Evolutionary conservation across 2,329 filamentous ascomycete genomes (phyloP), one percentile per base, ranked within the genome.

Genomic region (Penicillium hordei): DNA sequence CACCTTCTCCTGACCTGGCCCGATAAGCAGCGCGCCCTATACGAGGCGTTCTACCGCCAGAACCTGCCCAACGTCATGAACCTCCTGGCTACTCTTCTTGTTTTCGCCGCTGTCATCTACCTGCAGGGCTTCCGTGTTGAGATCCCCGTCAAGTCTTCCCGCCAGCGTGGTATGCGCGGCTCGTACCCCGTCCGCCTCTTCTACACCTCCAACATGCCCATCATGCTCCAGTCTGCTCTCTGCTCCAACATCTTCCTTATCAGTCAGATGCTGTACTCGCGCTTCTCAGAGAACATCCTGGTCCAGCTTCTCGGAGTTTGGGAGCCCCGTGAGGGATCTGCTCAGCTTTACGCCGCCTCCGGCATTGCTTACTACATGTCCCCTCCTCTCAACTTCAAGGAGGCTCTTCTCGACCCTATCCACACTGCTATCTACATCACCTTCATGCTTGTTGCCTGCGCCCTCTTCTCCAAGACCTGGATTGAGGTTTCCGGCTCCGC

Each of bases 131-230:
- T 99, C 91, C 94, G 94, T 68, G 94, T 99, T 74, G 94, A 99
- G 83, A 99, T 99, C 75, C 95, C 95, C 63, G 94, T 99, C 85
- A 99, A 99, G 88, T 97, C 93, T 60, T 93, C 92, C 70, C 93
- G 94, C 81, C 94, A 99, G 86, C 93, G 94, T 84, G 94, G 94
- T 79, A 94, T 96, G 76, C 93, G 94, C 72, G 95, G 93, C 73
- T 96, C 93, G 40, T 99, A 97, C 86, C 94, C 94, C 72, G 87
- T 99, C 78, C 93, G 95, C 74, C 90, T 99, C 60, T 99, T 99
- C 87, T 99, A 99, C 83, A 99, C 94, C 75, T 97, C 93, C 78
- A 99, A 99, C 89, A 99, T 99, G 95, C 94, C 94, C 75, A 99
- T 99, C 81, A 99, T 99, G 94, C 86, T 99, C 77, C 95, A 99